These are phyloP conservation scores for Sporodiniella umbellata DNA, from an alignment of 371 early-diverging fungal species.

Conservation along the genomic window DNA sequence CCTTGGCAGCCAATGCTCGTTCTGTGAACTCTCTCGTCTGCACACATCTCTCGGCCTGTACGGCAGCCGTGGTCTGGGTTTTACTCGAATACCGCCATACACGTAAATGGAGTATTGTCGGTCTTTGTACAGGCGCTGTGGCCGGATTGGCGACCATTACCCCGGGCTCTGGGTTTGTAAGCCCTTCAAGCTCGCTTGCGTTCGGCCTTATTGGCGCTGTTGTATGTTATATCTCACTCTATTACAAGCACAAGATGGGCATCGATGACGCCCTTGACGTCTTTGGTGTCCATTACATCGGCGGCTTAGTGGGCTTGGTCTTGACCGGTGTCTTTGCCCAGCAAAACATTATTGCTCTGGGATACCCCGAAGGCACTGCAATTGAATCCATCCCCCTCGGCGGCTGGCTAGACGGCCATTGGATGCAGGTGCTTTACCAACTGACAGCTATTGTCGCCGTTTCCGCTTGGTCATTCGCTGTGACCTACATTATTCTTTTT, in stretches of 20 bases:
- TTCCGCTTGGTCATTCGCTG: constrained; percentile 59
- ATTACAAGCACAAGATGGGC: constrained; percentile 59
- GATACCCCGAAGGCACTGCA: constrained; percentile 57
- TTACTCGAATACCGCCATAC: constrained; percentile 63
- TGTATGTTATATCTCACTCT: constrained; percentile 61
- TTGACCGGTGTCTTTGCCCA: constrained; percentile 75
- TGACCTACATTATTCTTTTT: constrained; percentile 57
- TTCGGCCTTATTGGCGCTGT: constrained; percentile 65
- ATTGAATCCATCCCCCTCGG: constrained; percentile 43
- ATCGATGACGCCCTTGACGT: constrained; percentile 79
- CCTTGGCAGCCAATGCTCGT: constrained; percentile 68
- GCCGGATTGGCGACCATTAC: constrained; percentile 84
- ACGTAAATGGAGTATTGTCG: constrained; percentile 71
- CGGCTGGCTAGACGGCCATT: constrained; percentile 70
- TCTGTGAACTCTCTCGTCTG: constrained; percentile 70
- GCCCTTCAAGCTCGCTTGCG: constrained; percentile 65
- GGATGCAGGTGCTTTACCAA: constrained; percentile 62
- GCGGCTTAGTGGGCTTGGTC: constrained; percentile 68
- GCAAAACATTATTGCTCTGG: constrained; percentile 54
- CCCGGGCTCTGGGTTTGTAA: constrained; percentile 73
- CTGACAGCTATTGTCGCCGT: constrained; percentile 54
- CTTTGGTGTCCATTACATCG: constrained; percentile 71
- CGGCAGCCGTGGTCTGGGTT: constrained; percentile 75
- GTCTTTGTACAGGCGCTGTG: constrained; percentile 82
- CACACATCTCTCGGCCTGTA: constrained; percentile 72